These are phyloP conservation scores for Talaromyces stipitatus DNA, from an alignment of 495 filamentous ascomycete genomes.

Conservation along the genomic window DNA sequence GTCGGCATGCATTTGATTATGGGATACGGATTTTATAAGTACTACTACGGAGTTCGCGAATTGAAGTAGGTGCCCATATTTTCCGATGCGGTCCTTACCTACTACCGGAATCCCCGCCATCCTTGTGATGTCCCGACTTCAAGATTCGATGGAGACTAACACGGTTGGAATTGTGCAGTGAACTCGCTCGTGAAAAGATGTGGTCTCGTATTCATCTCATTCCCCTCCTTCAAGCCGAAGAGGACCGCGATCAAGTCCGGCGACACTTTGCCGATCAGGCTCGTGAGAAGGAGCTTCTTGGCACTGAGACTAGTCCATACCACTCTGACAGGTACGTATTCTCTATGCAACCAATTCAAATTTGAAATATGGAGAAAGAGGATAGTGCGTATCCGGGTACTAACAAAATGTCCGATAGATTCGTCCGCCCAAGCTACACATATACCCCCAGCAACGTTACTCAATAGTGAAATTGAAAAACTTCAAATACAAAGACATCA, in stretches of 20 bases:
- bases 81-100: background rate
- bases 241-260: conserved; percentile 88
- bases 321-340: conserved; percentile 73
- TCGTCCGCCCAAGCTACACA: conserved; percentile 39
- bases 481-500: background rate
- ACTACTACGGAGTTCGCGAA: conserved; percentile 71
- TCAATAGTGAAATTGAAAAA: conserved; percentile 18
- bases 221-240: conserved; percentile 88
- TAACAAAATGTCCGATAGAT: conserved; percentile 18
- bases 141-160: background rate
- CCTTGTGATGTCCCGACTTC: no score
- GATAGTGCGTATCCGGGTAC: background rate
- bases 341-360: background rate
- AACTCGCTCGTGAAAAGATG: conserved; percentile 94
- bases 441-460: conserved; percentile 35
- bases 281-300: conserved; percentile 82
- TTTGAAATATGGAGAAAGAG: conserved; percentile 4
- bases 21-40: conserved; percentile 82
- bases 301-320: conserved; percentile 72
- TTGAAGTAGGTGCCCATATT: conserved; percentile 58
- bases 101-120: no score
- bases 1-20: conserved; percentile 65
- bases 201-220: conserved; percentile 91
- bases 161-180: conserved; percentile 42
- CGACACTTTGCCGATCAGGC: conserved; percentile 77